These are phyloP conservation scores for Schoenoplectus triqueter DNA, from an alignment of 202 grass and related monocot genomes.

Conservation along the genomic window DNA sequence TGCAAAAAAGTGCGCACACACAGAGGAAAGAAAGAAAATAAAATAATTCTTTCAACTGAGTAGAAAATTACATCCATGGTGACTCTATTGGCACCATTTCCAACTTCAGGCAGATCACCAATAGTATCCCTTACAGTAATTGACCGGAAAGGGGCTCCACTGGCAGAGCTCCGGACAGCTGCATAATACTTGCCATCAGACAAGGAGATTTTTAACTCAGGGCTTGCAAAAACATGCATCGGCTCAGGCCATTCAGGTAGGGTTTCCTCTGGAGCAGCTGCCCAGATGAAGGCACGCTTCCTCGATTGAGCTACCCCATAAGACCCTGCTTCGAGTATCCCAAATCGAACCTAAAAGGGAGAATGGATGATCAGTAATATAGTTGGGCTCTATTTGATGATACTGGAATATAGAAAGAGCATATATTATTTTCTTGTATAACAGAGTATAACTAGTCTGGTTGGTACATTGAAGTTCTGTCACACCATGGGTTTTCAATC, in stretches of 20 bases:
- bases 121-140: slow-evolving; percentile 97
- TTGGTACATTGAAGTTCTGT: background rate
- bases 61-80: slow-evolving; percentile 65
- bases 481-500: background rate
- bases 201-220: slow-evolving; percentile 80
- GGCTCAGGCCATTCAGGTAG: slow-evolving; percentile 98
- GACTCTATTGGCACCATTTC: slow-evolving; percentile 74
- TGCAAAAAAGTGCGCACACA: background rate
- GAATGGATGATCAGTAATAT: background rate
- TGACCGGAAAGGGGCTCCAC: slow-evolving; percentile 83
- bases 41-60: background rate
- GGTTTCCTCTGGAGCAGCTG: slow-evolving; percentile 79
- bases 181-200: slow-evolving; percentile 77
- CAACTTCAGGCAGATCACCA: slow-evolving; percentile 76
- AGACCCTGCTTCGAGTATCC: slow-evolving; percentile 91
- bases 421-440: slow-evolving; percentile 2
- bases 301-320: slow-evolving; percentile 96
- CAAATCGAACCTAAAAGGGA: slow-evolving; percentile 86
- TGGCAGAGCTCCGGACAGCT: slow-evolving; percentile 74
- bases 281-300: slow-evolving; percentile 98
- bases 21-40: slow-evolving; percentile 28
- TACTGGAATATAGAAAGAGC: background rate
- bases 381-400: background rate
- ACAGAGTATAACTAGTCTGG: background rate
- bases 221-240: slow-evolving; percentile 92